Conservation (phyloP, 352 stramenopile species). For the Pythium apleroticum region DNA sequence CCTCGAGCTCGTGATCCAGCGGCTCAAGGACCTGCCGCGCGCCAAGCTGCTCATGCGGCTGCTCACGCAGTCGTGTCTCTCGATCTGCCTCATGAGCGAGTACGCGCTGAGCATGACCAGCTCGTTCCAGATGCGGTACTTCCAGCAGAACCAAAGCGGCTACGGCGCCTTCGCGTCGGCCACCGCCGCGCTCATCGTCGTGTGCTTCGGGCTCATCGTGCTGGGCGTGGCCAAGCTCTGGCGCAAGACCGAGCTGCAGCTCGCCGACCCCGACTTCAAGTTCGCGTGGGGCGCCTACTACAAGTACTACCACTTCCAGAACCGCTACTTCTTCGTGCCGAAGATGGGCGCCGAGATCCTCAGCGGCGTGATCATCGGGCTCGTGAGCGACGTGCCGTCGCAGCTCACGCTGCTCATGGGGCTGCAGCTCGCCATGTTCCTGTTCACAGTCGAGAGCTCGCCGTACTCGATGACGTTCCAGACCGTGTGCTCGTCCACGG, state of each 20-base stretch:
- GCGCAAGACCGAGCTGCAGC: slow-evolving; percentile 55
- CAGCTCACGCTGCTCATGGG: slow-evolving; percentile 73
- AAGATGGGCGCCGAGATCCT: slow-evolving; percentile 81
- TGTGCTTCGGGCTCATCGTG: slow-evolving; percentile 71
- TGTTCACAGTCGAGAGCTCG: slow-evolving; percentile 60
- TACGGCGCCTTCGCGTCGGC: slow-evolving; percentile 57
- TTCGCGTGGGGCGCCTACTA: slow-evolving; percentile 81
- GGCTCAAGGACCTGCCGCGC: slow-evolving; percentile 63
- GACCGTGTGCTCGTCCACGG: slow-evolving; percentile 60
- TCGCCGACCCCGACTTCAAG: slow-evolving; percentile 70
- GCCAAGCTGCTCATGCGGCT: slow-evolving; percentile 69
- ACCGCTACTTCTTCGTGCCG: slow-evolving; percentile 73
- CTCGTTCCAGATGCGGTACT: slow-evolving; percentile 79
- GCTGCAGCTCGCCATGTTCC: slow-evolving; percentile 72
- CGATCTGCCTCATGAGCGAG: slow-evolving; percentile 76
- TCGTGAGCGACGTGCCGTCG: slow-evolving; percentile 71
- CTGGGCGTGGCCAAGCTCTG: slow-evolving; percentile 66
- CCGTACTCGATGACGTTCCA: slow-evolving; percentile 79
- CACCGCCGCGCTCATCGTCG: slow-evolving; percentile 54
- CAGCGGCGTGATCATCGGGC: slow-evolving; percentile 68
- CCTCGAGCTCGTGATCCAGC: slow-evolving; percentile 56
- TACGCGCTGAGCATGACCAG: slow-evolving; percentile 81
- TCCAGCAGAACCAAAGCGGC: slow-evolving; percentile 41
- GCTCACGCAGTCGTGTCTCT: slow-evolving; percentile 66
- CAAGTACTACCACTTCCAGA: slow-evolving; percentile 71